A percentile compares a stretch with the other conserved stretches of the same genome.
phyloP scores from a whole-genome alignment of 1,139 yeast species.

The Pichia sp. region DNA sequence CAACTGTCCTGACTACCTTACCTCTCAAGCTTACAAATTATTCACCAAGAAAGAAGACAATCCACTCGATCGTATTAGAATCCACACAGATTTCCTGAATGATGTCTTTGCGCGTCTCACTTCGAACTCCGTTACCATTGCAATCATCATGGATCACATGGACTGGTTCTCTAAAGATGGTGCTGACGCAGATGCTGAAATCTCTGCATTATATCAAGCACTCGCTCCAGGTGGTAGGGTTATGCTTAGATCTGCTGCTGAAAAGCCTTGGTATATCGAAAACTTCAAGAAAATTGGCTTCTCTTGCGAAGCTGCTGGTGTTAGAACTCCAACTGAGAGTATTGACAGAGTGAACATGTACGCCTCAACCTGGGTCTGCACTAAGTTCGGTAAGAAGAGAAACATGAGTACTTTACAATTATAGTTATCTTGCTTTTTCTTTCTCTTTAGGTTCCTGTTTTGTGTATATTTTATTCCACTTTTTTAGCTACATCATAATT shows the following conservation, averaged over 20 bases:
- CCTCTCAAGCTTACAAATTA: constrained; percentile 47
- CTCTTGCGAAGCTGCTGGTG: constrained; percentile 59
- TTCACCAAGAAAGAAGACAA: constrained; percentile 33
- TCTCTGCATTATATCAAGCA: constrained; percentile 56
- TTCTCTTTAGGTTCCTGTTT: no score
- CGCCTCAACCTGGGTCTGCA: constrained; percentile 83
- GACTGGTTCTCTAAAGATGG: constrained; percentile 78
- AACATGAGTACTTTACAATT: constrained; percentile 25
- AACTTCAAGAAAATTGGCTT: constrained; percentile 65
- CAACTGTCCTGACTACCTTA: constrained; percentile 74
- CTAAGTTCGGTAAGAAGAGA: constrained; percentile 33
- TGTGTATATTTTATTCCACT: no score
- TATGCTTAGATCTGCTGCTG: constrained; percentile 68
- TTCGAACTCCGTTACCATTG: constrained; percentile 59
- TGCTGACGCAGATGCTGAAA: constrained; percentile 57
- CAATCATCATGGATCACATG: constrained; percentile 87
- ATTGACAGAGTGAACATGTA: constrained; percentile 83
- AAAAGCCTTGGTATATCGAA: constrained; percentile 69
- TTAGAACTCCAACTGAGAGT: constrained; percentile 52
- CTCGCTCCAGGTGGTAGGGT: constrained; percentile 66
- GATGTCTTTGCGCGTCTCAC: constrained; percentile 66
- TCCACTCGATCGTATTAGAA: constrained; percentile 60
- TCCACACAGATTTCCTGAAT: constrained; percentile 73
- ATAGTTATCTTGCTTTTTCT: no score
- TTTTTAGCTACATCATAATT: no score